Evolutionary conservation across 192 early-diverging fungal genomes (phyloP), one percentile per base, ranked within the genome.

Genomic region (Backusella morwellensis): DNA sequence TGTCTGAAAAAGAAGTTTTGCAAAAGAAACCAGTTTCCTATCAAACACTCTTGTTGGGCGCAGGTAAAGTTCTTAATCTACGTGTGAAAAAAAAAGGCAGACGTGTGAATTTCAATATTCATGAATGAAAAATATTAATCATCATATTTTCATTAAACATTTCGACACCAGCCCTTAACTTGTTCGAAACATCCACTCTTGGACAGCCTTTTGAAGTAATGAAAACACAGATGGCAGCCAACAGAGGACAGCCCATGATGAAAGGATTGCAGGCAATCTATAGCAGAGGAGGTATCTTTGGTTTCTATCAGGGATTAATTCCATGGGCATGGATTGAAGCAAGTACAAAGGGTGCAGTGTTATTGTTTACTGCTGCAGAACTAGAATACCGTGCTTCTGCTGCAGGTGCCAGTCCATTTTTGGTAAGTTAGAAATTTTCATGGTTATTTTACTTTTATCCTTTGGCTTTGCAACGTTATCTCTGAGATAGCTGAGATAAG

Each of bases 171-270:
- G 85, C 35, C 26, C 71, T 94, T 79, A 92, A 94, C 85, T 88
- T 91, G 79, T 97, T 98, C 81, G 96, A 97, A 81, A 93, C 94
- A 32, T 93, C 93, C 21, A 96, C 96, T 19, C 90, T 97, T 36
- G 95, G 96, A 35, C 96, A 97, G 83, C 97, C 97, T 34, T 98
- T 98, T 84, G 96, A 98, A 85, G 97, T 98, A 34, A 85, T 96
- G 78, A 98, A 98, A 85, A 98, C 96, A 11, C 95, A 97, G 75
- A 91, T 98, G 86, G 96, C 96, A 67, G 93, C 95, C 38, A 96
- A 97, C 88, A 92, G 96, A 35, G 94, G 90, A 41, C 93, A 97
- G 75, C 88, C 86, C 41, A 90, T 98, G 75, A 73, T 83, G 23
- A 89, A 86, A 11, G 90, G 96, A 54, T 76, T 97, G 41, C 82